Conservation (phyloP, 1,284 basidiomycete species). For the Rugiboletus extremiorientalis region DNA sequence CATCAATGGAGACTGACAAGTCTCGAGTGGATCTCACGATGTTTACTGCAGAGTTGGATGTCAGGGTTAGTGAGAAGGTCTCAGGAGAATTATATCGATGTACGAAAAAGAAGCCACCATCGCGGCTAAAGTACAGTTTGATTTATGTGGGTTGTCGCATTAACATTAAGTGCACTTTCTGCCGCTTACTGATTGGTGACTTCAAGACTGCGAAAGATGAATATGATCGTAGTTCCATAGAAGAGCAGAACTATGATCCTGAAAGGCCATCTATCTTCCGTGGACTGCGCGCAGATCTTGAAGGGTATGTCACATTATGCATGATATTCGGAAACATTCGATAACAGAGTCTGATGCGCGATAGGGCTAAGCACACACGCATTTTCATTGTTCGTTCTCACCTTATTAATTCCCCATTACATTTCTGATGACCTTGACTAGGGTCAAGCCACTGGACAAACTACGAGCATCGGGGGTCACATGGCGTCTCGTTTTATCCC, state of each 20-base stretch:
- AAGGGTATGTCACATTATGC: slow-evolving; percentile 56
- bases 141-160: slow-evolving; percentile 79
- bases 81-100: slow-evolving; percentile 82
- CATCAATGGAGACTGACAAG: slow-evolving; percentile 35
- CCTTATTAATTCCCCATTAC: neutral
- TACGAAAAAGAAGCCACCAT: slow-evolving; percentile 94
- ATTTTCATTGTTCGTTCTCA: slow-evolving; percentile 69
- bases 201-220: slow-evolving; percentile 84
- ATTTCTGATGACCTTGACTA: slow-evolving; percentile 23
- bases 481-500: slow-evolving; percentile 93
- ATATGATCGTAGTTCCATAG: slow-evolving; percentile 74
- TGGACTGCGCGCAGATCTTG: slow-evolving; percentile 80
- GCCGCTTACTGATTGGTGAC: too few species aligned
- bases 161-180: too few species aligned
- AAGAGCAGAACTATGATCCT: slow-evolving; percentile 63
- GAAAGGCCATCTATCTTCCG: too few species aligned
- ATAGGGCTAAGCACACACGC: slow-evolving; percentile 61
- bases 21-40: slow-evolving; percentile 72
- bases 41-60: slow-evolving; percentile 80
- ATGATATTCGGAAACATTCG: too few species aligned
- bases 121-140: slow-evolving; percentile 74
- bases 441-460: slow-evolving; percentile 88
- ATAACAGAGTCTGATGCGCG: too few species aligned
- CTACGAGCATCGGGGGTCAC: slow-evolving; percentile 91
- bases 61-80: slow-evolving; percentile 73